Base-by-base conservation (phyloP, 257 asterid species). In the Orobanche coerulescens region DNA sequence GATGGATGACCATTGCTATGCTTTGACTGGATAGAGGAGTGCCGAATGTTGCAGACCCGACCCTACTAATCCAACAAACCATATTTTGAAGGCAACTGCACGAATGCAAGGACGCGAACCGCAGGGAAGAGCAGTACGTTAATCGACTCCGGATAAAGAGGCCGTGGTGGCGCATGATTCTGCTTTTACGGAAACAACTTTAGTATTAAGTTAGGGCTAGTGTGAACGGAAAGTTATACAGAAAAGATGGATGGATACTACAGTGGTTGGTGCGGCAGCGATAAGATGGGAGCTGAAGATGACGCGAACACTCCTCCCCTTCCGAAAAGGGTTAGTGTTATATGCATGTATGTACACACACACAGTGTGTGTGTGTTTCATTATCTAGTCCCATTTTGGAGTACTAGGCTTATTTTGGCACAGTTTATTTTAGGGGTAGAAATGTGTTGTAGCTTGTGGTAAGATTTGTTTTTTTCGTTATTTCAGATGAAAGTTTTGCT, bases 291-390 rank as follows among this genome's bases (percentile, higher is more conserved):
- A 40, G 84, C 80, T 30, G 90, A 83, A 69, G 90, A 84, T 23
- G 93, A 88, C 64, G 88, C 87, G 54, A 83, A 79, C 65, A 73
- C 86, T 12, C 80, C 95, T 65, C 96, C 96, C 37, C 52, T 88
- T 66, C 96, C 96, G 12, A 87, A 81, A 60, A 85, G 73, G 88
- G 96, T 88, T 43, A 46, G 71, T 52, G 2, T 13, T 42, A 42
- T 42, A 10, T 39, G 2, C 11, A 10, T 34, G 2, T 39, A 10
- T 34, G 18, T 34, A 4, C 26, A 14, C 39, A 18, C 43, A 0
- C 56, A 24, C 6, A 22, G 50, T 3, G 18, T 12, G 28, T 19
- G 3, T 40, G 23, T 47, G 11, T 47, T 25, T 31, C 19, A 36
- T 20, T 33, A 33, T 23, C 5, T 11, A 11, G 16, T 57, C 16